Percentiles rank a stretch among this genome's conserved stretches.
These are phyloP conservation scores for Hypericum androsaemum DNA, from an alignment of 345 rosid species.

Conservation along the genomic window DNA sequence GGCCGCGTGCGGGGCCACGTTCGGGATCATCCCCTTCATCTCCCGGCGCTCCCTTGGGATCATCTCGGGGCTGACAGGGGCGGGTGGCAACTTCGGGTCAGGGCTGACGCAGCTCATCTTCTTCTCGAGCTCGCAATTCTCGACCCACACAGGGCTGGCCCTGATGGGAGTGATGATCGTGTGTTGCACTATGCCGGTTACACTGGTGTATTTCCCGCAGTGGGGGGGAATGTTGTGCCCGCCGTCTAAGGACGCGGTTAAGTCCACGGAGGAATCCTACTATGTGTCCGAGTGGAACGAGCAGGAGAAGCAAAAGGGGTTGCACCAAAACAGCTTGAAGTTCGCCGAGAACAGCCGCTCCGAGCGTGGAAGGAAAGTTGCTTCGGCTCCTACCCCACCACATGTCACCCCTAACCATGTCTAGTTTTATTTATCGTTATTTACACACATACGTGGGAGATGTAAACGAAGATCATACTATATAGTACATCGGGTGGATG, in stretches of 20 bases:
- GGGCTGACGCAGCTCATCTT: slow-evolving; percentile 10
- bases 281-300: slow-evolving; percentile 16
- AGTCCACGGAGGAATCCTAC: slow-evolving; percentile 8
- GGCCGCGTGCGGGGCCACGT: slow-evolving; percentile 22
- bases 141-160: slow-evolving; percentile 8
- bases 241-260: neutral
- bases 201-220: slow-evolving; percentile 13
- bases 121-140: slow-evolving; percentile 9
- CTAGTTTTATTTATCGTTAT: too few species aligned
- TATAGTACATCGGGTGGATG: too few species aligned
- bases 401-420: too few species aligned
- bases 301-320: slow-evolving; percentile 14
- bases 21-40: slow-evolving; percentile 28
- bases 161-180: slow-evolving; percentile 13
- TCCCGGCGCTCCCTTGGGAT: slow-evolving; percentile 9
- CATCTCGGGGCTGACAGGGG: slow-evolving; percentile 7
- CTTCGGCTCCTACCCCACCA: neutral
- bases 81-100: slow-evolving; percentile 12
- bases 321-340: slow-evolving; percentile 11
- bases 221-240: slow-evolving; percentile 18
- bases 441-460: too few species aligned
- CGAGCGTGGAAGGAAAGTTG: slow-evolving; percentile 4
- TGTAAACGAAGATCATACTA: too few species aligned
- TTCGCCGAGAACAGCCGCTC: slow-evolving; percentile 15
- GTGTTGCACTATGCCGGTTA: slow-evolving; percentile 8